Evolutionary conservation across 2,329 filamentous ascomycete species (phyloP).

Genomic region (Stagonosporopsis vannaccii): DNA sequence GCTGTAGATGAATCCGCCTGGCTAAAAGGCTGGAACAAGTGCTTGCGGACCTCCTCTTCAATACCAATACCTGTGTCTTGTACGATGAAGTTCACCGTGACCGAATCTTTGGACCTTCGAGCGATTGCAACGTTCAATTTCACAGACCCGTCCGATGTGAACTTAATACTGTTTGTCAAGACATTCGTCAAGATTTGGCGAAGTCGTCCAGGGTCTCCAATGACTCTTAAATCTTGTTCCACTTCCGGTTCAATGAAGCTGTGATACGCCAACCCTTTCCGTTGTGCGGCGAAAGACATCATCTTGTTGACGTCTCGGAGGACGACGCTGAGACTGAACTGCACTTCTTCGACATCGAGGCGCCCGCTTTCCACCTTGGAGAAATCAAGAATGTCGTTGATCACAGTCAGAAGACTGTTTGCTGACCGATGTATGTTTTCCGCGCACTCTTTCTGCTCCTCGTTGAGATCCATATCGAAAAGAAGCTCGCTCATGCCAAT

Average conservation of each 20-base stretch:
- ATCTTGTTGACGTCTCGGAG: slow-evolving; percentile 84
- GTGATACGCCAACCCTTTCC: slow-evolving; percentile 77
- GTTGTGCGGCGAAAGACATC: slow-evolving; percentile 83
- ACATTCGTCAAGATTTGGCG: slow-evolving; percentile 85
- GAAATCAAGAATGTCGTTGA: slow-evolving; percentile 91
- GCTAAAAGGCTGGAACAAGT: slow-evolving; percentile 80
- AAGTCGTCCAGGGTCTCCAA: slow-evolving; percentile 84
- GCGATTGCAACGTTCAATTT: slow-evolving; percentile 70
- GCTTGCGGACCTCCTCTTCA: slow-evolving; percentile 75
- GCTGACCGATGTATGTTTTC: slow-evolving; percentile 82
- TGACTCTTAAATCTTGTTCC: slow-evolving; percentile 74
- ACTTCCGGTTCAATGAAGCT: slow-evolving; percentile 70
- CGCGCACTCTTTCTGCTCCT: slow-evolving; percentile 77
- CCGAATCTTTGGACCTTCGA: slow-evolving; percentile 68
- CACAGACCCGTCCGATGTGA: slow-evolving; percentile 49
- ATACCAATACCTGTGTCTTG: slow-evolving; percentile 85
- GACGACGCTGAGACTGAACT: slow-evolving; percentile 76
- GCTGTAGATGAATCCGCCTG: slow-evolving; percentile 84
- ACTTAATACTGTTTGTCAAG: slow-evolving; percentile 63
- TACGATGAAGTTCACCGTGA: slow-evolving; percentile 74
- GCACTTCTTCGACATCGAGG: slow-evolving; percentile 80
- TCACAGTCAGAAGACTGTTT: slow-evolving; percentile 82
- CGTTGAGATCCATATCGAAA: slow-evolving; percentile 69
- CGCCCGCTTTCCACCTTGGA: slow-evolving; percentile 84
- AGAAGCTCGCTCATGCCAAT: slow-evolving; percentile 81